These are phyloP conservation scores for Epichloe brachyelytri DNA, from an alignment of 2,329 filamentous ascomycete species.

Conservation along the genomic window DNA sequence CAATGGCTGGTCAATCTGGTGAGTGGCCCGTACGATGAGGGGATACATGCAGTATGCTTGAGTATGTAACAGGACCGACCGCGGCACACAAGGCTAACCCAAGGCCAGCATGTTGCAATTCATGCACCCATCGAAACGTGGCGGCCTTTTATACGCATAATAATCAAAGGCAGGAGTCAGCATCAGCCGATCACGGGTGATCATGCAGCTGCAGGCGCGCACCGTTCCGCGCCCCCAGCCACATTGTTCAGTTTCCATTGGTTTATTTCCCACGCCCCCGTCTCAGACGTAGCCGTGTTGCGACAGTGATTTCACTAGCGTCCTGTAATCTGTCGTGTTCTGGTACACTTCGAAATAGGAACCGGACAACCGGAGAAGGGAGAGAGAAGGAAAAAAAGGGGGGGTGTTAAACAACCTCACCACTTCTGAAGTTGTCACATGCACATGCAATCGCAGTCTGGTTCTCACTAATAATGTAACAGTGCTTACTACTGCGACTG, in stretches of 20 bases:
- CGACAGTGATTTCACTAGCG: not conserved
- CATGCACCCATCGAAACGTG: slow-evolving; percentile 14
- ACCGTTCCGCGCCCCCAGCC: slow-evolving; percentile 17
- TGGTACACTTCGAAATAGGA: not conserved
- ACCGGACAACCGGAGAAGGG: not conserved
- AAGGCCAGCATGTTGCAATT: not conserved
- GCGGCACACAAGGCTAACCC: not conserved
- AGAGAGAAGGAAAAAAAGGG: not conserved
- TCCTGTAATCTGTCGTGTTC: not conserved
- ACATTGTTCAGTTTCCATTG: not conserved
- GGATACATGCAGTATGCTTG: not conserved
- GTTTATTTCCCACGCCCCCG: not conserved
- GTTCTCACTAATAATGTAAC: not conserved
- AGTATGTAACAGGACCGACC: slow-evolving; percentile 4
- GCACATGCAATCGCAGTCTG: not conserved
- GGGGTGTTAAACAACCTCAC: not conserved
- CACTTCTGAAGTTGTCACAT: not conserved
- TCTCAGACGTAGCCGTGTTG: not conserved
- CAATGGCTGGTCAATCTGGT: not conserved
- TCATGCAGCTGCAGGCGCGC: slow-evolving; percentile 23
- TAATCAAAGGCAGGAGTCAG: not conserved
- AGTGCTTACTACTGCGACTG: not conserved
- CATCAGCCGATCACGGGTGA: slow-evolving; percentile 20
- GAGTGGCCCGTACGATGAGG: slow-evolving; percentile 3
- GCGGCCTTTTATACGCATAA: slow-evolving; percentile 15